A percentile compares a stretch with the other conserved stretches of the same genome.
Conservation (phyloP, 2,329 filamentous ascomycete species). For the Arachnomyces sp. region DNA sequence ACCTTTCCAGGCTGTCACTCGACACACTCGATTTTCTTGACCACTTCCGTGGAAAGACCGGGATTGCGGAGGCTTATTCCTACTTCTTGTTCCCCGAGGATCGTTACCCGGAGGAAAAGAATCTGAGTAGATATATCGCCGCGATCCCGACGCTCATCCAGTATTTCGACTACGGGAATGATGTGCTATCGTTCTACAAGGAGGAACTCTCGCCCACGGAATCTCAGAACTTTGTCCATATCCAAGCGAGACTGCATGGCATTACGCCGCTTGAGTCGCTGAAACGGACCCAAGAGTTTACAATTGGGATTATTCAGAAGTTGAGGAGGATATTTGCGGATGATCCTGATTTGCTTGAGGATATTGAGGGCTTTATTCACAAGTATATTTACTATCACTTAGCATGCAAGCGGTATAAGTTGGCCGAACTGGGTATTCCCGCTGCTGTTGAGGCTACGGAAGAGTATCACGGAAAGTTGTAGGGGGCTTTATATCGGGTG, state of each 20-base stretch:
- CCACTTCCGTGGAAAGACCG: background rate
- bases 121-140: conserved; percentile 1
- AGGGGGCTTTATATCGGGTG: too few relatives aligned
- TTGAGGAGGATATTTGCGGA: conserved; percentile 1
- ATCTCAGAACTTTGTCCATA: conserved; percentile 1
- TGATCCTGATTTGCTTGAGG: background rate
- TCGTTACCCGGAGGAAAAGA: background rate
- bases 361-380: conserved; percentile 1
- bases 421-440: conserved; percentile 3
- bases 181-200: conserved; percentile 7
- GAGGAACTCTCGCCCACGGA: background rate
- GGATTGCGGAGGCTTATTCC: conserved; percentile 2
- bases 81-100: conserved; percentile 6
- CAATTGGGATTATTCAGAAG: background rate
- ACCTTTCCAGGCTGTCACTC: too few relatives aligned
- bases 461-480: too few relatives aligned
- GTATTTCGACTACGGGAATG: conserved; percentile 5
- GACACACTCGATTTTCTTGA: too few relatives aligned
- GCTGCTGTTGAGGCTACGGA: background rate
- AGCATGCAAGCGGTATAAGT: conserved; percentile 2
- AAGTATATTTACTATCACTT: conserved; percentile 4
- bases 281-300: background rate
- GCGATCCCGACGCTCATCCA: conserved; percentile 3
- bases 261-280: conserved; percentile 2
- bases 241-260: background rate